phyloP scores from a whole-genome alignment of 805 yeast species.

The Brettanomyces nanus region DNA sequence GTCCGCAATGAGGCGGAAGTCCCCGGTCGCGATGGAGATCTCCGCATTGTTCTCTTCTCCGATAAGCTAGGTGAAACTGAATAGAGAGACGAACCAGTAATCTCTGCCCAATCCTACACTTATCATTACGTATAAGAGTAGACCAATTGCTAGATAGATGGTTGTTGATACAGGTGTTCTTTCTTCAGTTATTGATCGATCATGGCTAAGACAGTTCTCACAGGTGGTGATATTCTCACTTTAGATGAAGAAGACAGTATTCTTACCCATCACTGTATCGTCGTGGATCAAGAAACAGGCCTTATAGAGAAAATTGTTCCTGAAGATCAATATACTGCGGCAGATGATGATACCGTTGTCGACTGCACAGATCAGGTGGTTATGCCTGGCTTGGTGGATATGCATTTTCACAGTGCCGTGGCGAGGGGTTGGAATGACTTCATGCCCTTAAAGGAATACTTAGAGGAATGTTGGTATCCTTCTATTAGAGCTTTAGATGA shows the following conservation, averaged over 20 bases:
- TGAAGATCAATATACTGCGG: neutral
- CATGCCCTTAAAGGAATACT: slow-evolving; percentile 7
- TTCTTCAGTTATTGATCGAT: no score
- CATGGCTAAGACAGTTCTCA: slow-evolving; percentile 3
- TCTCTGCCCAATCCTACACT: no score
- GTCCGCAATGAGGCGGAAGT: no score
- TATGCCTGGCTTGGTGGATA: slow-evolving; percentile 6
- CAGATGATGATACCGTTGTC: neutral
- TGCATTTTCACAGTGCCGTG: slow-evolving; percentile 6
- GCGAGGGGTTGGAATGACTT: slow-evolving; percentile 7
- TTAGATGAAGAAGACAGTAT: slow-evolving; percentile 3
- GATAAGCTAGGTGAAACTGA: no score
- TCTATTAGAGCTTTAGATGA: slow-evolving; percentile 5
- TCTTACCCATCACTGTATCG: neutral
- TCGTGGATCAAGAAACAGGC: neutral
- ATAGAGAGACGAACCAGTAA: no score
- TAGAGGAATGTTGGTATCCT: slow-evolving; percentile 7
- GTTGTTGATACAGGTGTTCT: no score
- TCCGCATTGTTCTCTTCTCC: no score
- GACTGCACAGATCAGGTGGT: slow-evolving; percentile 6
- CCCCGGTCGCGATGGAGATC: no score
- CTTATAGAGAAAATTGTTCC: neutral
- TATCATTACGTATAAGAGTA: no score
- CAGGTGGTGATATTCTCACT: slow-evolving; percentile 5
- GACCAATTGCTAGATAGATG: no score